These are phyloP conservation scores for Skeletonema grethae DNA, from an alignment of 108 stramenopile genomes.

Conservation along the genomic window DNA sequence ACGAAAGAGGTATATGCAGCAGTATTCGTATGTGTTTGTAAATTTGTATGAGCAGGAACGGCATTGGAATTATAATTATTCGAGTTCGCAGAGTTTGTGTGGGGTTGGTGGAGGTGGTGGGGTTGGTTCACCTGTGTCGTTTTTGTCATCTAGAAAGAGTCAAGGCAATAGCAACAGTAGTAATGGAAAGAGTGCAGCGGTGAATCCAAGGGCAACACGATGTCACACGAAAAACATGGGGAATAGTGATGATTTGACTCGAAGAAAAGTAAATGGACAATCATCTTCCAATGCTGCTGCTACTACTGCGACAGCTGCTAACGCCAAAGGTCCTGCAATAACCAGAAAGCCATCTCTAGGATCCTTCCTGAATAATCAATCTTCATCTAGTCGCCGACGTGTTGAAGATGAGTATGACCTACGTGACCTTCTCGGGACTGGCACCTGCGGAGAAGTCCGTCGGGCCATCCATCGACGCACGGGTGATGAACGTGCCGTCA, in stretches of 20 bases:
- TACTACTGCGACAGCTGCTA: not conserved
- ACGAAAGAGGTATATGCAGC: slow-evolving; percentile 46
- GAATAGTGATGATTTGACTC: not conserved
- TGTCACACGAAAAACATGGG: not conserved
- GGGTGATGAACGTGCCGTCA: slow-evolving; percentile 88
- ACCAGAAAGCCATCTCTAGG: slow-evolving; percentile 6
- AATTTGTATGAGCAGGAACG: slow-evolving; percentile 60
- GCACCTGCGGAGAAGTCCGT: slow-evolving; percentile 91
- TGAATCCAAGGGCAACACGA: slow-evolving; percentile 5
- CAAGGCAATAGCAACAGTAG: not conserved
- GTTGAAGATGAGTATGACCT: slow-evolving; percentile 90
- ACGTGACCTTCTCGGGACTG: slow-evolving; percentile 85
- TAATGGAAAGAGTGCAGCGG: not conserved
- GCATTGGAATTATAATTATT: slow-evolving; percentile 10
- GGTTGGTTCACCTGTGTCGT: not conserved
- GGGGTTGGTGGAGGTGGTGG: slow-evolving; percentile 5
- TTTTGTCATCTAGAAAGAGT: not conserved
- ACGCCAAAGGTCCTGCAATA: slow-evolving; percentile 5
- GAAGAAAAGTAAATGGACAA: not conserved
- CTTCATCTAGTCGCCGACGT: slow-evolving; percentile 28
- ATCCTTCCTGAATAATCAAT: not conserved
- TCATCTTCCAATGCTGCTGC: not conserved
- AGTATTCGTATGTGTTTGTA: slow-evolving; percentile 81
- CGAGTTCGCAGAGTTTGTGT: slow-evolving; percentile 14
- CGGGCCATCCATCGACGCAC: slow-evolving; percentile 85